Evolutionary conservation across 768 basidiomycete genomes (phyloP), one percentile per base, ranked within the genome.

Genomic region (Leucocoprinus sp.): DNA sequence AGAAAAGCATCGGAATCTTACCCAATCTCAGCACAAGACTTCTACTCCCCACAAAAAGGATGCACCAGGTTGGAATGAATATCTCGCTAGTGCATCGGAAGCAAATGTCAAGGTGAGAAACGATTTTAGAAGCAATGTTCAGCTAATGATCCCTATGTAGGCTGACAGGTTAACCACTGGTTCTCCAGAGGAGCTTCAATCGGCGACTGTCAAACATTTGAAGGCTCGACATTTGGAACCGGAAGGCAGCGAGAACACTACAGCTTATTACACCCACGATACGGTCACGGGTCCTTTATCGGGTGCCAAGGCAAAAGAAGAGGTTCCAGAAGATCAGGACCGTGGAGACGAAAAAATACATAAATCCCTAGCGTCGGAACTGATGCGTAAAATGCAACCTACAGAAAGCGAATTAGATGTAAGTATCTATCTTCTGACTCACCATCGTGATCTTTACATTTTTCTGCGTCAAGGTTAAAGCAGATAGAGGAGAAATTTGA

Each of bases 31-130:
- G 23, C 64, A 74, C 54, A 63, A 63, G 49, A 74, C 68, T 1
- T 70, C 74, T 2, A 68, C 76, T 1, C 70, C 75, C 8, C 69
- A 73, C 44, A 52, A 21, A 26, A 41, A 68, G 8, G 57, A 74
- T 50, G 80, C 82, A 0, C 82, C 81, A 2, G 83, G 82, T 1
- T 85, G 83, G 83, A 84, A 84, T 50, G 83, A 85, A 52, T 58
- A 60, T 19, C 70, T 85, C 9, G 83, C 83, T 0, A 72, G 69
- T 45, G 50, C 68, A 8, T 84, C 84, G 2, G 83, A 85, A 60
- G 83, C 84, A 3, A 61, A 64, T 14, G 65, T 84, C 37, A 84
- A 85, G 72, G 82, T 75, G 37, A 37, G 54, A n/a, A n/a, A n/a
- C n/a, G n/a, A n/a, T n/a, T n/a, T n/a, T n/a, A n/a, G n/a, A n/a